Evolutionary conservation across 768 basidiomycete genomes (phyloP).

Genomic region (Candolleomyces eurysporus): DNA sequence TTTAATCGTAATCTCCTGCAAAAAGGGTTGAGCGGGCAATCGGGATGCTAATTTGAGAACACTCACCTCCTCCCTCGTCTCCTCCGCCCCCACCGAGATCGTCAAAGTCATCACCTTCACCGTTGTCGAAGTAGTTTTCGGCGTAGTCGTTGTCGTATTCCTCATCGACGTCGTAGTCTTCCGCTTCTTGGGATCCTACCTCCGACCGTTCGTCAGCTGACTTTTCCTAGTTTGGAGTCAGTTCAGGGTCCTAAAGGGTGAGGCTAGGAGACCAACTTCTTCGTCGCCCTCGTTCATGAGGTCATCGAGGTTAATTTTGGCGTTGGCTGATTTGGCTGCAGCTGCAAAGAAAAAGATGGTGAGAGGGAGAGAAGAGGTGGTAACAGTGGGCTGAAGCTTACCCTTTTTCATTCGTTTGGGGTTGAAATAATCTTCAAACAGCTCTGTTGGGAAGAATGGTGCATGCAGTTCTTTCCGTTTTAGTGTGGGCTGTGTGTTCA

Average conservation of each 20-base stretch:
- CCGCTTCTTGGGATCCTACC: constrained; percentile 59
- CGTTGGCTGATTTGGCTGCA: constrained; percentile 24
- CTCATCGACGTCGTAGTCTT: constrained; percentile 86
- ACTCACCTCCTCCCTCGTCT: constrained; percentile 57
- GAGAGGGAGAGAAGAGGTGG: neutral
- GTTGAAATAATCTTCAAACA: constrained; percentile 81
- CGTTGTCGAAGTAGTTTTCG: constrained; percentile 89
- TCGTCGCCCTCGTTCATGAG: constrained; percentile 66
- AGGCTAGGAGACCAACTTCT: constrained; percentile 30
- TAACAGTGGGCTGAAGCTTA: neutral
- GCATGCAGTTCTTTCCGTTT: constrained; percentile 69
- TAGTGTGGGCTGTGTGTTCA: constrained; percentile 58
- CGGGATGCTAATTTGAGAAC: no score
- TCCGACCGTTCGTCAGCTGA: constrained; percentile 70
- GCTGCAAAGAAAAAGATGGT: constrained; percentile 5
- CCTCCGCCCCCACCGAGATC: constrained; percentile 72
- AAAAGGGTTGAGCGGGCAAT: neutral
- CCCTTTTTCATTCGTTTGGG: constrained; percentile 60
- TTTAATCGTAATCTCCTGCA: constrained; percentile 15
- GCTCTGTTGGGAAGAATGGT: constrained; percentile 74
- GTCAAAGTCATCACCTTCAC: constrained; percentile 79
- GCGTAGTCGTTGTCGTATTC: constrained; percentile 92
- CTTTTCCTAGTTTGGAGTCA: constrained; percentile 48
- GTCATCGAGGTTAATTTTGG: constrained; percentile 63
- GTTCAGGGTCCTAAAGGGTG: neutral